Base-by-base conservation (phyloP, 176 grass and related monocot species). In the Metroxylon sagu region DNA sequence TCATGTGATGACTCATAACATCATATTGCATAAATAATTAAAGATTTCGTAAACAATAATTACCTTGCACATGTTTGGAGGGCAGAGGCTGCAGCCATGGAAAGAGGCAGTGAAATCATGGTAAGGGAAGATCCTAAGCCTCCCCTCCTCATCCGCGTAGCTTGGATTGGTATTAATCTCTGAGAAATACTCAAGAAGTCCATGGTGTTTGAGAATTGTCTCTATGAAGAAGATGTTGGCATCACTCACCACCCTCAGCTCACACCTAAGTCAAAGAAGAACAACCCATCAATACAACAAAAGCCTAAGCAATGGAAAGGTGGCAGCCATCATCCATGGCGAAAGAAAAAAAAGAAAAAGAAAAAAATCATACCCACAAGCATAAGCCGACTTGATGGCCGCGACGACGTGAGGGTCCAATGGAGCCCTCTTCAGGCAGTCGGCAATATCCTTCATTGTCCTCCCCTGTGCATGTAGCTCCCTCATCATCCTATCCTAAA, bases 51-150 rank as follows among this genome's bases (percentile, higher is more conserved):
- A 12, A 53, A 35, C 43, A 56, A 8, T 16, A 4, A 12, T 60
- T 14, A 95, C 89, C 85, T 95, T 95, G 83, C 90, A 95, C 90
- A 95, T 89, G 64, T 95, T 95, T 70, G 90, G 83, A 65, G 90
- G 90, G 57, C 90, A 95, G 29, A 95, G 71, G 8, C 53, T 0
- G 69, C 90, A 95, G 0, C 90, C 90, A 63, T 95, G 90, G 54
- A 65, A 59, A 25, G 18, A 31, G 53, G 28, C 18, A 19, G 3
- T 66, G 76, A 89, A 83, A 26, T 81, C 74, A 68, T 87, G 83
- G 70, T 76, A 60, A 48, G 90, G 83, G 23, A 48, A 53, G 66
- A 95, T 87, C 10, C 52, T 64, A 5, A 95, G 90, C 56, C 77
- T 70, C 21, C 90, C 86, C 29, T 62, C 86, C 61, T 77, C 84